Evolutionary conservation across 129 eudicot genomes (phyloP).

Genomic region (Flaveria linearis): DNA sequence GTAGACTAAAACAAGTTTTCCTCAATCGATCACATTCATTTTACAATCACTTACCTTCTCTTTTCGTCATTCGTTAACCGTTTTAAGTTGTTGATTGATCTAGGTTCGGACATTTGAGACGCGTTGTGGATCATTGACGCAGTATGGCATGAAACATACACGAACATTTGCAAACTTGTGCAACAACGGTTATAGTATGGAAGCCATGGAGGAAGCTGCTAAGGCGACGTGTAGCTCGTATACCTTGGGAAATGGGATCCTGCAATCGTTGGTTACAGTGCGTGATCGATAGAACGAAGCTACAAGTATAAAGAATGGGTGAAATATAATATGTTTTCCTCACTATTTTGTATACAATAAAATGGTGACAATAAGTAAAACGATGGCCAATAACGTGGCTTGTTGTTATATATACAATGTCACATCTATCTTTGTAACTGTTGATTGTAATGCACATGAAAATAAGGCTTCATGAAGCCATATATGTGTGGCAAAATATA

Average conservation of each 20-base stretch:
- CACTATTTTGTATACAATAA: not conserved
- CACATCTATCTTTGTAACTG: not conserved
- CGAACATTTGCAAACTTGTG: constrained; percentile 78
- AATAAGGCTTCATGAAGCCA: no score
- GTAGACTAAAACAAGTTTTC: constrained; percentile 22
- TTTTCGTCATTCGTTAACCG: not conserved
- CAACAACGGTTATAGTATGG: constrained; percentile 42
- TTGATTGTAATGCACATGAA: not conserved
- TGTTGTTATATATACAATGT: not conserved
- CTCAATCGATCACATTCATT: not conserved
- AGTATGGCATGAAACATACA: constrained; percentile 88
- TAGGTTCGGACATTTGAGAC: constrained; percentile 74
- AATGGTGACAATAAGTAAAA: not conserved
- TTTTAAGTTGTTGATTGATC: not conserved
- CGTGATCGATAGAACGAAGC: constrained; percentile 8
- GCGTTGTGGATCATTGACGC: constrained; percentile 69
- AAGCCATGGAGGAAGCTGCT: constrained; percentile 52
- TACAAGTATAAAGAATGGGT: not conserved
- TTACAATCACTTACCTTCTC: not conserved
- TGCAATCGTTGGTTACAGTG: constrained; percentile 29
- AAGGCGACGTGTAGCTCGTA: constrained; percentile 49
- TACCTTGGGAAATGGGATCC: constrained; percentile 37
- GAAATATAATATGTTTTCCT: not conserved
- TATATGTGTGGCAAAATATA: no score
- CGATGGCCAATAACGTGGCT: not conserved